These are phyloP conservation scores for Xylaria castorea DNA, from an alignment of 495 filamentous ascomycete genomes.

Conservation along the genomic window DNA sequence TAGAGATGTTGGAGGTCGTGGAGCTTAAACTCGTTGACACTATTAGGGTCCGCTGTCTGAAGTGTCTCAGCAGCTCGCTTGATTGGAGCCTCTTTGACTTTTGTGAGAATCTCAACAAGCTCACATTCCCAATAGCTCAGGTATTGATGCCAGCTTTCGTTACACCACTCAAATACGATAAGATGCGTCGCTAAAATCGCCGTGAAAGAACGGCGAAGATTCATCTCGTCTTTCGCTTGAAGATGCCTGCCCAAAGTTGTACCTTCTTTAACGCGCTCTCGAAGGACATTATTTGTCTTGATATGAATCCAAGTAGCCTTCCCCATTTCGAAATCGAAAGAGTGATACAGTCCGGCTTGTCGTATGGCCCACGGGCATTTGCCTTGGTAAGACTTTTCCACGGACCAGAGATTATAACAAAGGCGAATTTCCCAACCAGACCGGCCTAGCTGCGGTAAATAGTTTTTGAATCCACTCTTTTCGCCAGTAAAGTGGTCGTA, in stretches of 20 bases:
- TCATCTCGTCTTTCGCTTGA: slow-evolving; percentile 20
- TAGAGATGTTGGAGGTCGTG: slow-evolving; percentile 47
- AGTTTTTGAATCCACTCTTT: no score
- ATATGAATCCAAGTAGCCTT: slow-evolving; percentile 48
- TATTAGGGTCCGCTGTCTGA: not conserved
- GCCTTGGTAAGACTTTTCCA: slow-evolving; percentile 40
- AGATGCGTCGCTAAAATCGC: slow-evolving; percentile 45
- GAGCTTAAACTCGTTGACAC: slow-evolving; percentile 38
- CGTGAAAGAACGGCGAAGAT: slow-evolving; percentile 32
- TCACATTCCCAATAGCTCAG: slow-evolving; percentile 47
- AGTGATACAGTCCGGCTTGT: slow-evolving; percentile 50
- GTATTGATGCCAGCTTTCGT: slow-evolving; percentile 56
- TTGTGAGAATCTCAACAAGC: slow-evolving; percentile 32
- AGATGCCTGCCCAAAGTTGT: slow-evolving; percentile 17
- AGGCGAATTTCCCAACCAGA: slow-evolving; percentile 47
- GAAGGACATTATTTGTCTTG: slow-evolving; percentile 49
- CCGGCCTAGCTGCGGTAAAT: slow-evolving; percentile 45
- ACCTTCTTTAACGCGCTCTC: slow-evolving; percentile 41
- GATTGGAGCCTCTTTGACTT: slow-evolving; percentile 16
- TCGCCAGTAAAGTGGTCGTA: slow-evolving; percentile 28
- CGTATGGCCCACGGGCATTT: slow-evolving; percentile 49
- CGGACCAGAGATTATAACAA: slow-evolving; percentile 52
- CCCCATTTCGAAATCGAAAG: slow-evolving; percentile 48
- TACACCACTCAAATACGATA: slow-evolving; percentile 51
- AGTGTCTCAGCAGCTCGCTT: not conserved